Evolutionary conservation across 306 rosid species (phyloP), one percentile per base, ranked within the genome.

Genomic region (Acmispon strigosus): DNA sequence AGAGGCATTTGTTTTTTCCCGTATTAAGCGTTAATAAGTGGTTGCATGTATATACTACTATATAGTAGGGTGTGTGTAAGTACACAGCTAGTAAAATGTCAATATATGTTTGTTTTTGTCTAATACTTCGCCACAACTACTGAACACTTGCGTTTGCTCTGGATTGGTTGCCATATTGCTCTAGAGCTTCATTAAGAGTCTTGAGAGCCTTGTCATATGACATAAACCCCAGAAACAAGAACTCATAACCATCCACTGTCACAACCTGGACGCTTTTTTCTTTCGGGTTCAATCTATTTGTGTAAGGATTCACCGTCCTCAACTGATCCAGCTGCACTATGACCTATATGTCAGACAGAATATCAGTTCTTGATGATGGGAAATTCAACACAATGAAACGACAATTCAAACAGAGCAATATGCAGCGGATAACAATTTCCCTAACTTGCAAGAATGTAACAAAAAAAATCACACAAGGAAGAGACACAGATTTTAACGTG

Each of bases 171-270:
- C 37, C 73, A 36, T 74, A 53, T 50, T n/a, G 80, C 42, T 73
- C 73, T 6, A 63, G 72, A 68, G 83, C 84, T 56, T 76, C 77
- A 13, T 51, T 76, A 43, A 89, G 74, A 78, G 83, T 78, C 72
- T 76, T 78, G 78, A 90, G 83, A 66, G 98, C 91, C 64, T 69
- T 88, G 60, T 82, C 90, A 57, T 80, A 88, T 7, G 92, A 85
- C 50, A 92, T 61, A 62, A 92, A 88, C 5, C 96, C 96, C 96
- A 86, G 78, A 78, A 90, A 90, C 62, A 80, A 81, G 78, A 84
- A 87, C 75, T 92, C 87, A 82, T 84, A 83, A 8, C 86, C 87
- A 62, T 88, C 96, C 37, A 83, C 78, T 29, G 96, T 81, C 50
- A 74, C 69, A 24, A 85, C 2, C 44, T 81, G 84, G 39, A 86